Evolutionary conservation across 2,329 filamentous ascomycete genomes (phyloP), one percentile per base, ranked within the genome.

Genomic region (Hypoxylon sp.): DNA sequence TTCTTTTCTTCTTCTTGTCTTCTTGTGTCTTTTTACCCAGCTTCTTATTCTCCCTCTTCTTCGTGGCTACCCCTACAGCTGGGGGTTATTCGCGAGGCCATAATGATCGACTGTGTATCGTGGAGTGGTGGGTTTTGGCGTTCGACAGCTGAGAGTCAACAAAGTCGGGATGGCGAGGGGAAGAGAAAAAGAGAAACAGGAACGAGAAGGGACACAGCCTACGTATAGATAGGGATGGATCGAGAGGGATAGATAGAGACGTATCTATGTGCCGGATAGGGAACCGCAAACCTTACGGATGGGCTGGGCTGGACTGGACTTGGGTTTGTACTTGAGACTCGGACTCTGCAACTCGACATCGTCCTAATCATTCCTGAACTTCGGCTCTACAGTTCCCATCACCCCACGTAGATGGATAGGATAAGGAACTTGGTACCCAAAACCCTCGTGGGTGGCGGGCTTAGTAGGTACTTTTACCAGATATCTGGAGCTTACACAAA

Each of bases 61-160:
- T 51, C 10, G 46, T 23, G 23, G 17, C 42, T 47, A 38, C 31
- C 10, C 24, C n/a, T 17, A 35, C 23, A n/a, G 27, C 15, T 48
- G n/a, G 27, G 27, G 38, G 27, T 20, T 56, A 41, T n/a, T 33
- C n/a, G 17, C 58, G 45, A 57, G 49, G 53, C 54, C 52, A 57
- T 56, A 46, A 21, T 55, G 29, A 43, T 11, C 48, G n/a, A n/a
- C n/a, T n/a, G 26, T 48, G 56, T 49, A 27, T 17, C 35, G 29
- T 24, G n/a, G 31, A 17, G n/a, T 38, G 43, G 27, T 46, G 43
- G 23, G 24, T 49, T 37, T 41, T 40, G 15, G 23, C n/a, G 21
- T 52, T 48, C 24, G 41, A 46, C 7, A 35, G 10, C 29, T 17
- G 31, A 9, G 35, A 47, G 37, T 11, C 13, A 17, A 48, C 38